Conservation (phyloP, 257 asterid genomes). For the Nicotiana sylvestris region DNA sequence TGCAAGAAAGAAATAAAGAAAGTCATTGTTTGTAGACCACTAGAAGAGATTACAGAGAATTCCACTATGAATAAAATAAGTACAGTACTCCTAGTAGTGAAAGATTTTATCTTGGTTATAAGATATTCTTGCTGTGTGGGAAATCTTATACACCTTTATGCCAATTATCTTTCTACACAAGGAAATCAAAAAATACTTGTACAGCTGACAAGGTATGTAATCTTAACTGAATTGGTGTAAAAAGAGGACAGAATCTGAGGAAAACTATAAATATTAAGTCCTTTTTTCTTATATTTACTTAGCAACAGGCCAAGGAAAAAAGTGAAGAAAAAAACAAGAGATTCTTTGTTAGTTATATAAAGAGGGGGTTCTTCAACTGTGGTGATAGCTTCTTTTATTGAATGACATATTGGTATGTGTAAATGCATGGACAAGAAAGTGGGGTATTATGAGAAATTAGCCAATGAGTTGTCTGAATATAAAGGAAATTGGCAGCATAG, state of each 20-base stretch:
- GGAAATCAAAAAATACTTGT: slow-evolving; percentile 2
- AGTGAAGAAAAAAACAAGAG: neutral
- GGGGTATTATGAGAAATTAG: slow-evolving; percentile 35
- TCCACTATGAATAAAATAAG: too few species aligned
- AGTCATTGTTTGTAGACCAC: too few species aligned
- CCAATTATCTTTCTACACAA: neutral
- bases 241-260: slow-evolving; percentile 5
- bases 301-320: neutral
- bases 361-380: neutral
- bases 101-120: neutral
- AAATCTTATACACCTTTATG: neutral
- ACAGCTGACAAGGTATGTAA: slow-evolving; percentile 10
- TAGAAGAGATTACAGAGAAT: too few species aligned
- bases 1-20: too few species aligned
- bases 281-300: slow-evolving; percentile 1
- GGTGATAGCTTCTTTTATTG: neutral
- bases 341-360: neutral
- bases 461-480: slow-evolving; percentile 37
- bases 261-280: neutral
- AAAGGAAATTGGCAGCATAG: slow-evolving; percentile 31
- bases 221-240: slow-evolving; percentile 11
- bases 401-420: slow-evolving; percentile 13
- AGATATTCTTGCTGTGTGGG: neutral
- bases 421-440: slow-evolving; percentile 28
- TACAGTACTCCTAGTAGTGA: too few species aligned